These are phyloP conservation scores for Cytospora piceae DNA, from an alignment of 2,329 filamentous ascomycete genomes.

Conservation along the genomic window DNA sequence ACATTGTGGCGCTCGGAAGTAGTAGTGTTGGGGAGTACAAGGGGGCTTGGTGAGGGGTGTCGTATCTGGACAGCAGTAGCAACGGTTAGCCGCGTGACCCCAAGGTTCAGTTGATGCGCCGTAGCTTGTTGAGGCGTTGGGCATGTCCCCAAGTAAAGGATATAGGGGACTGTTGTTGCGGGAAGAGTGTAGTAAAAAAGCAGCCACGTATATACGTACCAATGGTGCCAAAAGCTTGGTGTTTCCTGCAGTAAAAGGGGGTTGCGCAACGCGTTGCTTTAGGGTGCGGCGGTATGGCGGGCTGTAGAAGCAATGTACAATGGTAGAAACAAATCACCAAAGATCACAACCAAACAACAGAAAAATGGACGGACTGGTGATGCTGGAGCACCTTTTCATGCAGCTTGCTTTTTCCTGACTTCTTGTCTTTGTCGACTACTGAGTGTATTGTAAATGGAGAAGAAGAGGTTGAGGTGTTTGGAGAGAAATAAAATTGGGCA, in stretches of 20 bases:
- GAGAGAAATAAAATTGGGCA: conserved; percentile 29
- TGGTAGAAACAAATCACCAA: conserved; percentile 6
- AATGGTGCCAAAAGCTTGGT: conserved; percentile 21
- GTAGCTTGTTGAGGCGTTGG: conserved; percentile 10
- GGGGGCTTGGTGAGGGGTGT: conserved; percentile 4
- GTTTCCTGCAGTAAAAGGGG: conserved; percentile 20
- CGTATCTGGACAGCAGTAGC: conserved; percentile 11
- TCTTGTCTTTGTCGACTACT: conserved; percentile 16
- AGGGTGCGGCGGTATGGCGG: conserved; percentile 8
- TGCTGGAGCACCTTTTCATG: conserved; percentile 9
- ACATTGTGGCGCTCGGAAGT: conserved; percentile 36
- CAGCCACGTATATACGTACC: conserved; percentile 8
- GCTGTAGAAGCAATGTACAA: conserved; percentile 7
- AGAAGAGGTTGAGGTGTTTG: conserved; percentile 23
- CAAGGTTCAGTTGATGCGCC: conserved; percentile 11
- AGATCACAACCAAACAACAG: conserved; percentile 21
- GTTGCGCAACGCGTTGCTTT: conserved; percentile 16
- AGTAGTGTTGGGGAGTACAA: not conserved
- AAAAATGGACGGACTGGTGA: conserved; percentile 17
- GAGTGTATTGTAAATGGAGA: conserved; percentile 7
- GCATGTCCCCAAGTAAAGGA: not conserved
- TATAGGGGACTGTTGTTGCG: not conserved
- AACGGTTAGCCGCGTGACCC: conserved; percentile 22
- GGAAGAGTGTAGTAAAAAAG: not conserved
- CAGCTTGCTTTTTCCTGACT: conserved; percentile 18